Evolutionary conservation across 805 yeast genomes (phyloP), one percentile per base, ranked within the genome.

Genomic region (Blastobotrys chiropterorum): DNA sequence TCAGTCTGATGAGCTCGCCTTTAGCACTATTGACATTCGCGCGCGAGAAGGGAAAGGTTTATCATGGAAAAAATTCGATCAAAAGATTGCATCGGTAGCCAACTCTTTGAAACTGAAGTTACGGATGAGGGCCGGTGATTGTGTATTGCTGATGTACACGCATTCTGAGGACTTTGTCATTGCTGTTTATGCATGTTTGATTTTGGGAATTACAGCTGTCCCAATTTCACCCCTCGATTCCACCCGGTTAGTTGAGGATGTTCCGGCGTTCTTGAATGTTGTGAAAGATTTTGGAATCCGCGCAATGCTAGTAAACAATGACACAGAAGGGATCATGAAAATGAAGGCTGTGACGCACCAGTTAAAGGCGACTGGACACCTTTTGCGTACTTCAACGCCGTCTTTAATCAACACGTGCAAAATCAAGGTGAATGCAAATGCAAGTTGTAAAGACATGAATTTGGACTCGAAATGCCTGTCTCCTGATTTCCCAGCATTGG

Each of bases 11-110:
- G 86, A 88, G 51, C 70, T 85, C 52, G 97, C 97, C 0, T 89
- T 80, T 64, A 65, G 61, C 48, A 67, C 63, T 8, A 64, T 73
- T 7, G 70, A 72, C 15, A 58, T 71, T 6, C 71, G 73, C 30
- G 71, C 73, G 22, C 75, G 72, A 48, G 79, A 77, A 51, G 72
- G 73, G 21, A 82, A 76, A 57, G 79, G 76, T 8, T 65, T 78
- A 19, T 76, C 88, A 2, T 94, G 98, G 98, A 82, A 80, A 56
- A 83, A 85, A 62, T 82, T 94, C 55, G 97, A 89, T 53, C 76
- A 74, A 41, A 76, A 86, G 52, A 78, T 92, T 1, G 85, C 86
- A 16, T 84, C 95, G 0, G 85, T 87, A 26, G 81, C 90, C 48
- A 72, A 78, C 3, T 82, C 85, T 62, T 76, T 94, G 49, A 72